Evolutionary conservation across 2,329 filamentous ascomycete genomes (phyloP).

Genomic region (Aspergillus bombycis): DNA sequence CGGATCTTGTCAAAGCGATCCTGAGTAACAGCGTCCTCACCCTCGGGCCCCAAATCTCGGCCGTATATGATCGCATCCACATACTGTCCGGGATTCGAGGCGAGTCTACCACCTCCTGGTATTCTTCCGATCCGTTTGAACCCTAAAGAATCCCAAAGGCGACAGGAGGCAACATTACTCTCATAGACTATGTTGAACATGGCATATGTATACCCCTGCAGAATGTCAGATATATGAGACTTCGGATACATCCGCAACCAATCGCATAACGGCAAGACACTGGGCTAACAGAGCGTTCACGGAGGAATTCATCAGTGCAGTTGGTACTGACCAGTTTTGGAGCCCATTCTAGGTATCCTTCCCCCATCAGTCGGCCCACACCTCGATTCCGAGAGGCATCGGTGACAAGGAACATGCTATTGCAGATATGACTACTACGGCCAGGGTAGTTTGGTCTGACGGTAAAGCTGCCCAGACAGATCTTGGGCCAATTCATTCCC

Average conservation of each 20-base stretch:
- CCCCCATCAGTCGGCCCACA: slow-evolving; percentile 75
- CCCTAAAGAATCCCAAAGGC: slow-evolving; percentile 88
- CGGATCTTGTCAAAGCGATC: slow-evolving; percentile 99
- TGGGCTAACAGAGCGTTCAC: background rate
- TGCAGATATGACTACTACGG: slow-evolving; percentile 84
- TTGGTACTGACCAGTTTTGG: slow-evolving; percentile 58
- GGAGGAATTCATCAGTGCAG: background rate
- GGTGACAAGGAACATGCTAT: slow-evolving; percentile 74
- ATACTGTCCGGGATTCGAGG: slow-evolving; percentile 68
- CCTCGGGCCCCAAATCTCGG: slow-evolving; percentile 62
- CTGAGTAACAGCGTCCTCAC: slow-evolving; percentile 84
- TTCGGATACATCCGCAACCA: background rate
- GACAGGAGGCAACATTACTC: slow-evolving; percentile 86
- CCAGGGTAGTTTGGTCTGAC: slow-evolving; percentile 94
- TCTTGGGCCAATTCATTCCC: slow-evolving; percentile 74
- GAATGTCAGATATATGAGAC: slow-evolving; percentile 23
- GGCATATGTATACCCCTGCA: slow-evolving; percentile 80
- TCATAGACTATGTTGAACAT: slow-evolving; percentile 96
- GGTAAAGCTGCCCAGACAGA: slow-evolving; percentile 88
- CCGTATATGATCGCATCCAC: slow-evolving; percentile 81
- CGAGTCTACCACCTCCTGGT: slow-evolving; percentile 69
- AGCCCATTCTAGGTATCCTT: slow-evolving; percentile 76
- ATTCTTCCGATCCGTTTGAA: slow-evolving; percentile 91
- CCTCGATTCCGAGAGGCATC: slow-evolving; percentile 73
- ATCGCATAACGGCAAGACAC: background rate